Base-by-base conservation (phyloP, 176 grass and related monocot species). In the maize (Zea mays) region DNA sequence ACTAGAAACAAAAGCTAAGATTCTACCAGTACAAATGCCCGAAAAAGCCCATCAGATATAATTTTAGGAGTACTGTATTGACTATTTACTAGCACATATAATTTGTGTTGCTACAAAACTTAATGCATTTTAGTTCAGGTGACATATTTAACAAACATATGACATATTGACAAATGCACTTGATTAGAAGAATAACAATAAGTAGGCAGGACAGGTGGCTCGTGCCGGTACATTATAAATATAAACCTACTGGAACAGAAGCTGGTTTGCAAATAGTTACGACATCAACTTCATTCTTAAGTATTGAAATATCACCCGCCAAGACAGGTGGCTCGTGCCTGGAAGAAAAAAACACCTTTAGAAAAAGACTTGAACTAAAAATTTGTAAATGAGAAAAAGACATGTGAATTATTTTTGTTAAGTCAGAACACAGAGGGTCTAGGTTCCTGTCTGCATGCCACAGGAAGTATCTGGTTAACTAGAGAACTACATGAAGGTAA, bases 321-420 rank as follows among this genome's bases (percentile, higher is more conserved):
- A 94, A 85, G 62, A 92, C 91, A 56, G 95, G 95, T 4, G 95
- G 95, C 59, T 98, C 95, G 65, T 98, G 95, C 74, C 95, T 98
- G 82, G 61, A 81, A 89, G 42, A 81, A 78, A 72, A 57, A 65
- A 84, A 7, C 57, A 71, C 17, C 27, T 71, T 88, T 21, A 83
- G 69, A 51, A 58, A 58, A 58, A 76, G 48, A 34, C n/a, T 20
- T 11, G 14, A 48, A 79, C n/a, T 64, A 34, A 37, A 81, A 74
- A 4, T 48, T 48, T 64, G 8, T 3, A 75, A 47, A 47, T 70
- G 55, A 79, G 3, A 79, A 77, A 76, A 69, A 80, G 5, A 71
- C 49, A 39, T n/a, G 64, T 42, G 5, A 52, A 20, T 36, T 51
- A 36, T 57, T 63, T 64, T 16, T 27, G 1, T 60, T 74, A 54